phyloP scores from a whole-genome alignment of 2,329 filamentous ascomycete species.

The Claviceps purpurea region DNA sequence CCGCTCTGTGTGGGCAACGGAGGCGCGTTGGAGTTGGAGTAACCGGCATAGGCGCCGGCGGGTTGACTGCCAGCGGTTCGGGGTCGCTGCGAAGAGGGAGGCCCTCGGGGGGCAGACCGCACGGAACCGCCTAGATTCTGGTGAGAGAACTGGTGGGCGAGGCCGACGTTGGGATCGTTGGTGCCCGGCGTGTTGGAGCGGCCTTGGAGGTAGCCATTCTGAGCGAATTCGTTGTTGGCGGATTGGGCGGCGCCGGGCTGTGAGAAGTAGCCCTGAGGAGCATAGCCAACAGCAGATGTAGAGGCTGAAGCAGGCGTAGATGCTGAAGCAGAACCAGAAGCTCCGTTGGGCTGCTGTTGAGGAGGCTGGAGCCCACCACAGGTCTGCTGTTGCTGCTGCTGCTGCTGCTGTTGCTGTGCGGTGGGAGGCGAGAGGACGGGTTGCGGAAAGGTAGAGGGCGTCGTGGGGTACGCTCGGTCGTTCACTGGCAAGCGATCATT shows the following conservation, averaged over 20 bases:
- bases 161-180: constrained; percentile 77
- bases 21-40: constrained; percentile 42
- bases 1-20: constrained; percentile 48
- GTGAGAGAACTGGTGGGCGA: constrained; percentile 93
- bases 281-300: constrained; percentile 20
- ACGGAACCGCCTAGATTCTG: constrained; percentile 74
- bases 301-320: constrained; percentile 16
- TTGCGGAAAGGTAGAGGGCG: constrained; percentile 68
- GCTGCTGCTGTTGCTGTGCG: constrained; percentile 25
- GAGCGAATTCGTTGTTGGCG: constrained; percentile 35
- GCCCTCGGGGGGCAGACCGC: constrained; percentile 50
- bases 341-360: constrained; percentile 31
- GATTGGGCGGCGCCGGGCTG: constrained; percentile 39
- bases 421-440: constrained; percentile 1
- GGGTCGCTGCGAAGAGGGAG: constrained; percentile 62
- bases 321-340: constrained; percentile 6
- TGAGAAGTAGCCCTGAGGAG: constrained; percentile 44
- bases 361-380: constrained; percentile 21
- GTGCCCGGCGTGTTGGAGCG: constrained; percentile 45
- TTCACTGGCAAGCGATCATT: constrained; percentile 48
- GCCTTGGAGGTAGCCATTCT: constrained; percentile 32
- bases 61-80: constrained; percentile 69
- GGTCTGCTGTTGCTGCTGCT: constrained; percentile 24
- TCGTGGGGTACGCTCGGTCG: constrained; percentile 68
- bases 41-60: constrained; percentile 47